phyloP scores from a whole-genome alignment of 768 basidiomycete genomes.

The Hirschioporus abietinus region DNA sequence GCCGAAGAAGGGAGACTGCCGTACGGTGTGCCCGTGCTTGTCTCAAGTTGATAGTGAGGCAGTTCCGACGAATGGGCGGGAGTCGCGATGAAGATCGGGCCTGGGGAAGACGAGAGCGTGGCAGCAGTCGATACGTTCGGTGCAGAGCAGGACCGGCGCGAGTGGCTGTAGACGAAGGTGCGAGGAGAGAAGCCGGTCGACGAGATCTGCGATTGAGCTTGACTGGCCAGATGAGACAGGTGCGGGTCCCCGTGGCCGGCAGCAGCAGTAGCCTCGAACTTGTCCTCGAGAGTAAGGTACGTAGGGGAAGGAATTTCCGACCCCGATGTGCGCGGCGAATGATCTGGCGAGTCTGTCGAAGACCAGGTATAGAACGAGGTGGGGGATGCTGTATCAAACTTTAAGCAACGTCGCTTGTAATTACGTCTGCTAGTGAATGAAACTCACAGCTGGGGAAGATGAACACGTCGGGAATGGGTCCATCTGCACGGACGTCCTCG shows the following conservation, averaged over 20 bases:
- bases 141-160: neutral
- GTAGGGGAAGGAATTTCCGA: neutral
- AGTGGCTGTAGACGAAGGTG: neutral
- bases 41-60: neutral
- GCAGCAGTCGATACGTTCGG: neutral
- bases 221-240: neutral
- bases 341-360: neutral
- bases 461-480: conserved; percentile 3
- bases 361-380: neutral
- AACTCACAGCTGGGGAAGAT: conserved; percentile 3
- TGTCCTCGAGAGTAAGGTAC: neutral
- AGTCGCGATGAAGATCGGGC: neutral
- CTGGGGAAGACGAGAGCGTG: neutral
- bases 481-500: neutral
- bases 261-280: neutral
- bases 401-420: conserved; percentile 17
- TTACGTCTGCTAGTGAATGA: conserved; percentile 26
- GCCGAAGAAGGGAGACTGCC: neutral
- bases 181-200: neutral
- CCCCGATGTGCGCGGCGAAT: neutral
- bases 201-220: neutral
- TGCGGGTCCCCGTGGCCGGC: neutral
- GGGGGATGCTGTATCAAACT: neutral
- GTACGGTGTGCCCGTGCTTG: neutral
- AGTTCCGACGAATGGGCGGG: neutral